These are phyloP conservation scores for Parsonsia alboflavescens DNA, from an alignment of 257 asterid species.

Conservation along the genomic window DNA sequence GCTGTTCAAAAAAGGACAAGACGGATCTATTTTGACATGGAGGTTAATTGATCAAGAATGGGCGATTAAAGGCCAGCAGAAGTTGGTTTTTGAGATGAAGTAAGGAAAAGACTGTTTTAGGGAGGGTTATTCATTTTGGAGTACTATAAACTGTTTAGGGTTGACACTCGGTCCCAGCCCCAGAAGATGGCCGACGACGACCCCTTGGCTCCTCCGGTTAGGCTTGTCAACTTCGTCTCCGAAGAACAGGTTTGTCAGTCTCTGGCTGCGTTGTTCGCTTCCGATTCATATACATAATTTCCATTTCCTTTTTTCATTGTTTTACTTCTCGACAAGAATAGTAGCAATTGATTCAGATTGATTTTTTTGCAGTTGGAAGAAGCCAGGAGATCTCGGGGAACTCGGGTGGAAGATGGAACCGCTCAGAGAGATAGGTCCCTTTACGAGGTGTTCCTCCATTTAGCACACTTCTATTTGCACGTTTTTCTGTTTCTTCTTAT, in stretches of 20 bases:
- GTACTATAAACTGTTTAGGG: not conserved
- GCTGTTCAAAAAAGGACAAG: too few species aligned
- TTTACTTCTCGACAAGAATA: not conserved
- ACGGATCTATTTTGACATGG: too few species aligned
- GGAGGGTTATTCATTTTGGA: too few species aligned
- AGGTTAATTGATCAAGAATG: too few species aligned
- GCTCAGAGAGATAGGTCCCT: constrained; percentile 95
- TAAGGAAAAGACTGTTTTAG: too few species aligned
- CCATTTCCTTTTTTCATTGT: too few species aligned
- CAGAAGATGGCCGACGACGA: constrained; percentile 50
- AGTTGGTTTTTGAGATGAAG: too few species aligned
- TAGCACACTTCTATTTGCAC: not conserved
- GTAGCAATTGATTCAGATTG: too few species aligned
- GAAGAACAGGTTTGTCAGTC: constrained; percentile 59
- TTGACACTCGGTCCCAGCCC: not conserved
- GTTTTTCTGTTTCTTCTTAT: not conserved
- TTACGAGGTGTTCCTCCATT: constrained; percentile 47
- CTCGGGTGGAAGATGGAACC: constrained; percentile 94
- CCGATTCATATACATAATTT: not conserved
- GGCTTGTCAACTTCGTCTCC: constrained; percentile 87
- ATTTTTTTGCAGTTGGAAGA: constrained; percentile 62
- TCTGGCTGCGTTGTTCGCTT: not conserved
- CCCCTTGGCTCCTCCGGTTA: constrained; percentile 40
- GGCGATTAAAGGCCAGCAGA: too few species aligned
- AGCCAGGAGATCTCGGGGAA: constrained; percentile 67